Percentiles rank a stretch among this genome's conserved stretches.
phyloP scores from a whole-genome alignment of 1,139 yeast genomes.

The Nakaseomyces uthaithaninus region DNA sequence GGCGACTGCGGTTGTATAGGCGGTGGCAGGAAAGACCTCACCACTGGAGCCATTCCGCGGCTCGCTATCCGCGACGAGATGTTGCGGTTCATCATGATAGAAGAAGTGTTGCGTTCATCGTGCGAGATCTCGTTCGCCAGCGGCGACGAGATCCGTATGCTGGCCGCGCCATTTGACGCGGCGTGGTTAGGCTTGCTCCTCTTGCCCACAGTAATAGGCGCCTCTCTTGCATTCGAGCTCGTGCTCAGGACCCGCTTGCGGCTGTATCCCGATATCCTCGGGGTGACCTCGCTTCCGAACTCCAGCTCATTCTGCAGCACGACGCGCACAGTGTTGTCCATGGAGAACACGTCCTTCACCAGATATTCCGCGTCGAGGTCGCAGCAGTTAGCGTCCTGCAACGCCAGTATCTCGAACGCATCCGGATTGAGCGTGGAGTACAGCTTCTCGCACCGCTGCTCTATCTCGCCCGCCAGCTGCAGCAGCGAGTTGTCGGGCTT shows the following conservation, averaged over 20 bases:
- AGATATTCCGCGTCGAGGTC: slow-evolving; percentile 71
- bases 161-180: not conserved
- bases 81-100: slow-evolving; percentile 4
- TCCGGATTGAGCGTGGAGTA: slow-evolving; percentile 40
- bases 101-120: not conserved
- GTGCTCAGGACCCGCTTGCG: not conserved
- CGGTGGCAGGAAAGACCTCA: slow-evolving; percentile 32
- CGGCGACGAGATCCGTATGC: slow-evolving; percentile 1
- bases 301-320: slow-evolving; percentile 38
- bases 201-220: not conserved
- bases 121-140: slow-evolving; percentile 4
- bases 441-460: slow-evolving; percentile 45
- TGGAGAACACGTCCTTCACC: slow-evolving; percentile 52
- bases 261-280: slow-evolving; percentile 2
- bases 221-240: not conserved
- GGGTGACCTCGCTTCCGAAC: slow-evolving; percentile 7
- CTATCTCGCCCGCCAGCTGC: slow-evolving; percentile 44
- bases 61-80: not conserved
- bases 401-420: slow-evolving; percentile 40
- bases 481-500: slow-evolving; percentile 39
- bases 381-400: slow-evolving; percentile 59
- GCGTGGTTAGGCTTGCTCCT: not conserved
- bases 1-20: slow-evolving; percentile 34
- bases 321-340: slow-evolving; percentile 48
- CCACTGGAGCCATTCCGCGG: slow-evolving; percentile 13